These are phyloP conservation scores for Acaromyces ingoldii DNA, from an alignment of 1,284 basidiomycete genomes.

Conservation along the genomic window DNA sequence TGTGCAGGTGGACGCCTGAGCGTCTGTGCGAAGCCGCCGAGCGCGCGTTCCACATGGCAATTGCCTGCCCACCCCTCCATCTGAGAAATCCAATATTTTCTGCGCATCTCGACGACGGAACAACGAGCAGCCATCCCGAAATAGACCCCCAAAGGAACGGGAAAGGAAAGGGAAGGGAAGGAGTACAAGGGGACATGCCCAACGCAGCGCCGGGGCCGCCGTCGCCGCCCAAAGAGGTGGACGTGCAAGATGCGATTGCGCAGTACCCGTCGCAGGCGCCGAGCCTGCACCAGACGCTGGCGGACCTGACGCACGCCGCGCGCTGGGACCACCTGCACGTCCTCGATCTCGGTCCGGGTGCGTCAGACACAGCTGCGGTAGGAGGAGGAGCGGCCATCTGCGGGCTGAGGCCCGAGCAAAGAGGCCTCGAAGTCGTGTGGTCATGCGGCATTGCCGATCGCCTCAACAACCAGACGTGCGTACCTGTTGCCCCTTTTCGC, in stretches of 20 bases:
- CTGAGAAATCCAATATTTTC: no score
- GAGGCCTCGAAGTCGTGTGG: constrained; percentile 2
- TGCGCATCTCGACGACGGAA: no score
- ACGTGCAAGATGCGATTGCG: neutral
- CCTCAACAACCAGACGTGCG: neutral
- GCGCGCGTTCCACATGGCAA: no score
- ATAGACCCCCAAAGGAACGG: no score
- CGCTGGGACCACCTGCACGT: constrained; percentile 35
- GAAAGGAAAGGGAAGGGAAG: no score
- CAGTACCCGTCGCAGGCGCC: constrained; percentile 42
- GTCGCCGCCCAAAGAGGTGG: no score
- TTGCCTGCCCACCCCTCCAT: neutral
- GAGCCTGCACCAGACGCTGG: constrained; percentile 46
- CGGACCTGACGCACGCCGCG: constrained; percentile 45
- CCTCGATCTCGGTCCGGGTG: constrained; percentile 7
- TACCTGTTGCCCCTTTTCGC: no score
- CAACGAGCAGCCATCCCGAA: no score
- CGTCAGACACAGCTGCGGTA: neutral
- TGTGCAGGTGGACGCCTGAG: no score
- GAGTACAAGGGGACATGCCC: no score
- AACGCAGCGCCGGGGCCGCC: no score
- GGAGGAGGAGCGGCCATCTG: neutral
- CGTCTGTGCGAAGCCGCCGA: no score
- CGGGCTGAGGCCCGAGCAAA: constrained; percentile 1
- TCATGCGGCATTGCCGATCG: neutral